Conservation (phyloP, 768 basidiomycete genomes). For the Podaxis carcinomalis region DNA sequence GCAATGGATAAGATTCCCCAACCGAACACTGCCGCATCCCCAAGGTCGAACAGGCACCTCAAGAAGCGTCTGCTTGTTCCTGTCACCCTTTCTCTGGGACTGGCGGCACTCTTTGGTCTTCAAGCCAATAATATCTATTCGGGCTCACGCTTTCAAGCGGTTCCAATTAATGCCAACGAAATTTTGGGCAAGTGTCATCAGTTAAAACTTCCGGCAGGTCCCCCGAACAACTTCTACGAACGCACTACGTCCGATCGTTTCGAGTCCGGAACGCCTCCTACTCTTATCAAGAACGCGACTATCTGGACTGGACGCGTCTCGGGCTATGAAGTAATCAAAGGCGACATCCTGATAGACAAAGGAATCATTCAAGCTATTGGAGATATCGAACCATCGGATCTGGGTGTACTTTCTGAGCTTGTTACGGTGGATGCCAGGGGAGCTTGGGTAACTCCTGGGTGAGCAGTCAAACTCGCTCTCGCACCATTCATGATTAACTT, state of each 20-base stretch:
- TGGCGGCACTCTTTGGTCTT: background rate
- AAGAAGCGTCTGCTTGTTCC: conserved; percentile 15
- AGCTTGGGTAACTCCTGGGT: conserved; percentile 74
- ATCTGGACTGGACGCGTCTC: conserved; percentile 54
- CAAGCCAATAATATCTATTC: background rate
- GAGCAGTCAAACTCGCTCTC: background rate
- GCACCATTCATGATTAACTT: background rate
- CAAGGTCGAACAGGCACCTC: conserved; percentile 5
- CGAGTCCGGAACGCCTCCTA: conserved; percentile 55
- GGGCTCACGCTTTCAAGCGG: conserved; percentile 8
- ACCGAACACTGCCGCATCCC: conserved; percentile 13
- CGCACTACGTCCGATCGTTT: conserved; percentile 56
- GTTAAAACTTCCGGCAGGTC: conserved; percentile 41
- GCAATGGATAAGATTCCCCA: conserved; percentile 30
- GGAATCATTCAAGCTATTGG: conserved; percentile 55
- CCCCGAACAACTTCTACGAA: conserved; percentile 36
- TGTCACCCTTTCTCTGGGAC: conserved; percentile 17
- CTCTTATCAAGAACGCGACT: conserved; percentile 68
- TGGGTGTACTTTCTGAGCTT: conserved; percentile 21
- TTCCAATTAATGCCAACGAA: conserved; percentile 34
- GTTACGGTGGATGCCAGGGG: conserved; percentile 52
- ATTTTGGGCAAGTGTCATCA: conserved; percentile 49
- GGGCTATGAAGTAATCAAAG: conserved; percentile 51
- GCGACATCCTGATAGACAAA: conserved; percentile 56
- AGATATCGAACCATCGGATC: conserved; percentile 24